Base-by-base conservation (phyloP, 2,329 filamentous ascomycete species). In the Dactylellina parvicollis region DNA sequence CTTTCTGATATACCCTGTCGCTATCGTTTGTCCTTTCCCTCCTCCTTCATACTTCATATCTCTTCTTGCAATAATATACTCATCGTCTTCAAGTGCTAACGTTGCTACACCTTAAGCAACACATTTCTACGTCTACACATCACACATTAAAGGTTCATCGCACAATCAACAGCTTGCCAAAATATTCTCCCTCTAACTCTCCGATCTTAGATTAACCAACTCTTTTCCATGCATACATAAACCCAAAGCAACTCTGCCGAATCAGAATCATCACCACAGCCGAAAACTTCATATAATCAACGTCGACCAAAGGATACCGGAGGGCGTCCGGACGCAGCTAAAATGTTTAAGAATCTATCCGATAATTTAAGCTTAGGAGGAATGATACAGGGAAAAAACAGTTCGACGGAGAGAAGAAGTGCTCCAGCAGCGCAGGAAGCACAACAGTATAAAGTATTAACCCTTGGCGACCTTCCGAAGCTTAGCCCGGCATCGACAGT, bases 401-500 rank as follows among this genome's bases (percentile, higher is more conserved):
- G 10, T 47, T 49, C 46, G 16, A 38, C 26, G 9, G 67, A 72
- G 40, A 64, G 59, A 18, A 42, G 59, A 9, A 65, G 67, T 30
- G 67, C 59, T 22, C 60, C 67, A 20, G 59, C 59, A 16, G 46
- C 69, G 34, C 69, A 73, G 34, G 69, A 65, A 24, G 46, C 30
- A 16, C 38, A 47, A 22, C 69, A 61, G 38, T 73, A 60, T 47
- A 65, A 73, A 20, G 16, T 44, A 26, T 20, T 73, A 47, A 73
- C 69, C 16, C 22, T 73, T 20, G 38, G 46, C 26, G 69, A 73
- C 60, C 60, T 73, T 38, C 69, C 60, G 22, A 60, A 65, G 34
- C 54, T 60, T 1, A 44, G 52, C 22, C 50, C 38, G 14, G 28
- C 42, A 26, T 36, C 69, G 16, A 34, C 30, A 30, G 34, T 47